Conservation (phyloP, 805 yeast species). For the Candida ulmi region DNA sequence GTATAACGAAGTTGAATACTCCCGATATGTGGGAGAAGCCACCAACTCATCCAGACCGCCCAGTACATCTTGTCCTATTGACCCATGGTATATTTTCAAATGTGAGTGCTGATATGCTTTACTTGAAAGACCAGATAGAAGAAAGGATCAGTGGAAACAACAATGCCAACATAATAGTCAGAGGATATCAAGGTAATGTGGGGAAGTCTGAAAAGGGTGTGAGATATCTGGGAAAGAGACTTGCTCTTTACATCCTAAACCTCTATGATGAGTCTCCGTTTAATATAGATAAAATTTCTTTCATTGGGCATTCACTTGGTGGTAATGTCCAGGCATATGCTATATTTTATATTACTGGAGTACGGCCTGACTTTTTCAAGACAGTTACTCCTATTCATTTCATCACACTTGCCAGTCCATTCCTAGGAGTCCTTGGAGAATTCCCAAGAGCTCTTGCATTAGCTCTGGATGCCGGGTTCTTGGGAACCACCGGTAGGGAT, state of each 20-base stretch:
- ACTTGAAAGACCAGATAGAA: slow-evolving; percentile 76
- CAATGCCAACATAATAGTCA: slow-evolving; percentile 54
- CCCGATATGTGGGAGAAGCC: slow-evolving; percentile 74
- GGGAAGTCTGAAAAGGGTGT: slow-evolving; percentile 90
- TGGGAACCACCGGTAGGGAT: slow-evolving; percentile 93
- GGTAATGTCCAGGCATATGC: slow-evolving; percentile 92
- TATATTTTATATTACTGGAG: slow-evolving; percentile 58
- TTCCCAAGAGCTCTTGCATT: slow-evolving; percentile 81
- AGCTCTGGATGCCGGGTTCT: slow-evolving; percentile 79
- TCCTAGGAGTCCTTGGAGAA: slow-evolving; percentile 82
- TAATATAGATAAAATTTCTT: slow-evolving; percentile 62
- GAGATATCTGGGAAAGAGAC: slow-evolving; percentile 72
- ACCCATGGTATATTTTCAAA: slow-evolving; percentile 95
- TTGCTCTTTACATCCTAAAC: slow-evolving; percentile 59
- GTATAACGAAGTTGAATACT: slow-evolving; percentile 45
- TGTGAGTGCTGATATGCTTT: slow-evolving; percentile 84
- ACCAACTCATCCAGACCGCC: slow-evolving; percentile 39
- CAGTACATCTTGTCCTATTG: slow-evolving; percentile 76
- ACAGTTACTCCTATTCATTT: slow-evolving; percentile 69
- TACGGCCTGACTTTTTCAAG: slow-evolving; percentile 66
- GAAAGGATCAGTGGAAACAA: slow-evolving; percentile 16
- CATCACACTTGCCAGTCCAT: slow-evolving; percentile 80
- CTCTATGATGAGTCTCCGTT: slow-evolving; percentile 38
- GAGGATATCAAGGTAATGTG: slow-evolving; percentile 79
- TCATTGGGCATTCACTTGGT: slow-evolving; percentile 90